These are phyloP conservation scores for Fusarium denticulatum DNA, from an alignment of 2,329 filamentous ascomycete genomes.

Conservation along the genomic window DNA sequence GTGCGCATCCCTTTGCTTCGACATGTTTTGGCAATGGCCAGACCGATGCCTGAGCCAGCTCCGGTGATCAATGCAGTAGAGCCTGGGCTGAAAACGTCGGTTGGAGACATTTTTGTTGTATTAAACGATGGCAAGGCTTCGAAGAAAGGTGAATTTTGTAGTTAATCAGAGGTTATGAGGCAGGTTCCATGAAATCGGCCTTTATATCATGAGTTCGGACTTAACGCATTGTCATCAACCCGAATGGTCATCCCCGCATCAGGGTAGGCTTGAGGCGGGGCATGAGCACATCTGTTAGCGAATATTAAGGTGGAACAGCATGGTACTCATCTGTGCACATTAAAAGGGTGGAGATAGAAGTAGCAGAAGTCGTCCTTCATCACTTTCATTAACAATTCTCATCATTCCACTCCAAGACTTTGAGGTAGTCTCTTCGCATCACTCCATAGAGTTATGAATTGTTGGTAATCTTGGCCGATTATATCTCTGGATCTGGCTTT, in stretches of 20 bases:
- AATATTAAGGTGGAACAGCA: fast-evolving
- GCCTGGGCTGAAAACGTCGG: conserved; percentile 8
- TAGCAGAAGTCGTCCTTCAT: fast-evolving
- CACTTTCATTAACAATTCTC: background rate
- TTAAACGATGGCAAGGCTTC: fast-evolving
- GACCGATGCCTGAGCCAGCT: conserved; percentile 79
- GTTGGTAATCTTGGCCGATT: fast-evolving
- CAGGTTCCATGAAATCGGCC: background rate
- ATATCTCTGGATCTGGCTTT: no score
- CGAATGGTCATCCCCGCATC: background rate
- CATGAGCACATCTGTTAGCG: background rate
- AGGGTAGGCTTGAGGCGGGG: background rate
- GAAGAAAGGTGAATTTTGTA: background rate
- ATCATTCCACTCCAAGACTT: background rate
- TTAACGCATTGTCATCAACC: background rate
- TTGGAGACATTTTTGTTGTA: background rate
- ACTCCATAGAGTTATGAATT: no score
- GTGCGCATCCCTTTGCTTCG: conserved; percentile 75
- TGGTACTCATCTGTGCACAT: fast-evolving
- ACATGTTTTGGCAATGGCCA: conserved; percentile 77
- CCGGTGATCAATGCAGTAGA: conserved; percentile 77
- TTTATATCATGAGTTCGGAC: conserved; percentile 10
- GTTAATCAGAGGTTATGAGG: background rate
- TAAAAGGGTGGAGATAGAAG: fast-evolving
- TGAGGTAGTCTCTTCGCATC: background rate